phyloP scores from a whole-genome alignment of 139 green algal species.

The Coccomyxa sp. region DNA sequence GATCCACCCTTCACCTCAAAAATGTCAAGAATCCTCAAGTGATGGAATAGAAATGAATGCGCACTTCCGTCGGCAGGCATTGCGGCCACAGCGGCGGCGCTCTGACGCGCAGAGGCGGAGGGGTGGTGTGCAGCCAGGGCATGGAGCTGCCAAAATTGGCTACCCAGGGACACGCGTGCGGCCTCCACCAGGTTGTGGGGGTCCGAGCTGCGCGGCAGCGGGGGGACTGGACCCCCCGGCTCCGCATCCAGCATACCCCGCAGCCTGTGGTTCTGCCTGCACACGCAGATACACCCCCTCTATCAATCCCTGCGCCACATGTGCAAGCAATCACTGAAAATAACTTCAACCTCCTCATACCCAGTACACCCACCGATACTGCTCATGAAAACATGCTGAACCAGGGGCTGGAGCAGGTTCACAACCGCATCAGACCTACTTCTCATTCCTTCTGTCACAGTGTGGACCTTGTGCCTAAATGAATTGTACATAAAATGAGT shows the following conservation, averaged over 20 bases:
- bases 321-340: neutral
- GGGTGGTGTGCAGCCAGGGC: slow-evolving; percentile 34
- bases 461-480: neutral
- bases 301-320: neutral
- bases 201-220: neutral
- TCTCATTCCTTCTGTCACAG: neutral
- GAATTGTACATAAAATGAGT: neutral
- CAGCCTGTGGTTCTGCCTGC: slow-evolving; percentile 52
- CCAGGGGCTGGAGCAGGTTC: neutral
- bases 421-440: neutral
- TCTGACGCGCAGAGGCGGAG: slow-evolving; percentile 26
- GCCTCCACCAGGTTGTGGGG: neutral
- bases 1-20: neutral
- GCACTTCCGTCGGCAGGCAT: slow-evolving; percentile 9
- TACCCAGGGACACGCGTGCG: neutral
- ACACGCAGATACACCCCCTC: neutral
- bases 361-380: neutral
- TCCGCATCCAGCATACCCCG: slow-evolving; percentile 66
- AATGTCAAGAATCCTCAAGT: neutral
- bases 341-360: neutral
- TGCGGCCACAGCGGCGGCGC: slow-evolving; percentile 3
- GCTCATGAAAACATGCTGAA: neutral
- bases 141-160: slow-evolving; percentile 45
- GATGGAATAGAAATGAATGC: neutral
- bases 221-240: slow-evolving; percentile 30